phyloP scores from a whole-genome alignment of 768 basidiomycete genomes.

The Boletus reticuloceps region DNA sequence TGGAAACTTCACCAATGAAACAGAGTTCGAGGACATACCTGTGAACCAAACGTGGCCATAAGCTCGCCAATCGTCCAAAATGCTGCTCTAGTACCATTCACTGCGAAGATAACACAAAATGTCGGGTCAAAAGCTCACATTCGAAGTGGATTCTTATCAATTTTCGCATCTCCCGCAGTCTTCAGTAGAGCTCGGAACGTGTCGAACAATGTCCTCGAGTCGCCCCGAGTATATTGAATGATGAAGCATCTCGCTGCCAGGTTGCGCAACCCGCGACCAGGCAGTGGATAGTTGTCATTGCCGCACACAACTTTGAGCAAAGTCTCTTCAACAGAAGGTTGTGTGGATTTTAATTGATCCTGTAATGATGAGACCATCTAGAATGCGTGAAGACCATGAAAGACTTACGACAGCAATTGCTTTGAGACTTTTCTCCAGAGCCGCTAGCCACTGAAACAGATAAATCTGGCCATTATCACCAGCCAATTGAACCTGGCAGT shows the following conservation, averaged over 20 bases:
- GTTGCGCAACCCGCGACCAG: slow-evolving; percentile 84
- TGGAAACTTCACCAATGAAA: neutral
- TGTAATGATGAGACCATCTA: slow-evolving; percentile 28
- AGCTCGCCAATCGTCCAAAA: slow-evolving; percentile 87
- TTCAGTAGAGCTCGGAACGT: slow-evolving; percentile 76
- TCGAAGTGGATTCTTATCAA: slow-evolving; percentile 61
- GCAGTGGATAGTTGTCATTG: slow-evolving; percentile 66
- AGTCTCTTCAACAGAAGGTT: slow-evolving; percentile 57
- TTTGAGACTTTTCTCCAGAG: slow-evolving; percentile 56
- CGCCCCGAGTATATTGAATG: slow-evolving; percentile 71
- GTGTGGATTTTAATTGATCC: slow-evolving; percentile 65
- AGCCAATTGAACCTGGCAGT: slow-evolving; percentile 56
- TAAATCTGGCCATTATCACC: slow-evolving; percentile 81
- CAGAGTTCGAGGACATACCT: slow-evolving; percentile 50
- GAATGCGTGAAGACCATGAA: neutral
- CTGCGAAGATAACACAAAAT: neutral
- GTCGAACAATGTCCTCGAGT: slow-evolving; percentile 85
- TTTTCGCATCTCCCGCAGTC: slow-evolving; percentile 70
- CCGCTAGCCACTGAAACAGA: slow-evolving; percentile 79
- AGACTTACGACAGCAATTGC: slow-evolving; percentile 50
- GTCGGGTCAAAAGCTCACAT: slow-evolving; percentile 47
- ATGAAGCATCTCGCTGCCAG: slow-evolving; percentile 77
- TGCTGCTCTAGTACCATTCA: slow-evolving; percentile 55
- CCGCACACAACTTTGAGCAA: slow-evolving; percentile 69
- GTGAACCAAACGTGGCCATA: slow-evolving; percentile 80